phyloP scores from a whole-genome alignment of 177 flowering plant genomes.

The Tripterygium wilfordii region DNA sequence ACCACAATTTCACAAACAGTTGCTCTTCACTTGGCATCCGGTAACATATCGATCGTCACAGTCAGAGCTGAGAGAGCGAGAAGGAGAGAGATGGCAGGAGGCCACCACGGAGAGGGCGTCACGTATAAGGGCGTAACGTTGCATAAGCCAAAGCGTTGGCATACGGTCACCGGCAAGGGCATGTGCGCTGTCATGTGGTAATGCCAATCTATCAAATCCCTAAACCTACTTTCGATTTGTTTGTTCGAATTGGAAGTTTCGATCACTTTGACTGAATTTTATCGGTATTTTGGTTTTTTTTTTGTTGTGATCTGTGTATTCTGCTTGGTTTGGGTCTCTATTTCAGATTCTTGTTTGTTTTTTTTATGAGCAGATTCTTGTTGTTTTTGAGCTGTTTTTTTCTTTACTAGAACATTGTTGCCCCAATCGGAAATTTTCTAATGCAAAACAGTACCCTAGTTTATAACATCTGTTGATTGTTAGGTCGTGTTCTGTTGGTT shows the following conservation, averaged over 20 bases:
- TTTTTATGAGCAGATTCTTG: not conserved
- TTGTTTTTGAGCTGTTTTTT: not conserved
- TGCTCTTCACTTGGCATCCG: too few species aligned
- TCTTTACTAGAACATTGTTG: not conserved
- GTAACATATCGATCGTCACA: not conserved
- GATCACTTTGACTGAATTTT: too few species aligned
- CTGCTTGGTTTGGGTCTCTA: not conserved
- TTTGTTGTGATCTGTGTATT: not conserved
- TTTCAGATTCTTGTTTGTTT: too few species aligned
- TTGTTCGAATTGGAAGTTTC: too few species aligned
- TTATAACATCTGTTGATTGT: too few species aligned
- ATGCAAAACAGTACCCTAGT: too few species aligned
- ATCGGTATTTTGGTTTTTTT: too few species aligned
- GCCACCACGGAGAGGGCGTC: slow-evolving; percentile 48
- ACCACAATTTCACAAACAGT: too few species aligned
- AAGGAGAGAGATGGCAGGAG: slow-evolving; percentile 48
- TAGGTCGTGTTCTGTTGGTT: too few species aligned
- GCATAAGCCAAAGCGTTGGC: slow-evolving; percentile 89
- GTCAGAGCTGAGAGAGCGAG: slow-evolving; percentile 7
- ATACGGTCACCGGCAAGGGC: slow-evolving; percentile 78
- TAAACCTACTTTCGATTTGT: too few species aligned
- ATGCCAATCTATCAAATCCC: not conserved
- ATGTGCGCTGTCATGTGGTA: slow-evolving; percentile 94
- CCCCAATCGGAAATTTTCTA: not conserved
- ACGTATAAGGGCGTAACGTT: slow-evolving; percentile 71